Evolutionary conservation across 768 basidiomycete species (phyloP), one percentile per base, ranked within the genome.

Genomic region (Rhizopogon rudus): DNA sequence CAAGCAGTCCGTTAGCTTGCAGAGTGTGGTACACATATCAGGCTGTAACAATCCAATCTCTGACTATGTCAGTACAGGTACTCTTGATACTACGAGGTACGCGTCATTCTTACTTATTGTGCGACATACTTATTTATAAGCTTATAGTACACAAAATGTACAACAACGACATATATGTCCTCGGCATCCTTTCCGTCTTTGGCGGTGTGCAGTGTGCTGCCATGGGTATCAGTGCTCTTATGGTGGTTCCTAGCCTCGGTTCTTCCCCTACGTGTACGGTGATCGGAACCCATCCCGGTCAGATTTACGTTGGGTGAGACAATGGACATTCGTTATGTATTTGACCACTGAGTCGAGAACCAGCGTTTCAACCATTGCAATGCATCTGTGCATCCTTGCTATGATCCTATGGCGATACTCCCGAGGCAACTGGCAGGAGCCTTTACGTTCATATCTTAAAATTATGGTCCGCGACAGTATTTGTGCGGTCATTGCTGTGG

Each of bases 381-480:
- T 52, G 4, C 57, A 57, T 29, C 0, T 54, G 4, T 1, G 57
- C 1, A 50, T 67, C 37, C 53, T 59, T 25, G 57, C 61, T 51
- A 54, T 67, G 60, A 58, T 62, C 1, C 55, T 61, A 29, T 65
- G 55, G 60, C 56, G 57, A 37, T 67, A 46, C 42, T 7, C 61
- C 1, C 40, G 40, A 8, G 31, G 12, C 16, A 31, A 7, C 16
- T 13, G 52, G 25, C 22, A 29, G 5, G 44, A 51, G 33, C 16
- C 7, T 51, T 14, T 12, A 3, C 46, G 5, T 3, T 14, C 35
- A 37, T 49, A 35, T 33, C 14, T 22, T 20, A 37, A 16, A 14
- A 8, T 49, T 16, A 22, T 9, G 2, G 35, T 37, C 20, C 59
- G 64, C 16, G 66, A 67, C 52, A 57, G 64, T 6, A 52, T 28